A percentile compares a stretch with the other conserved stretches of the same genome.
Conservation (phyloP, 129 eudicot species). For the Mikania micrantha region DNA sequence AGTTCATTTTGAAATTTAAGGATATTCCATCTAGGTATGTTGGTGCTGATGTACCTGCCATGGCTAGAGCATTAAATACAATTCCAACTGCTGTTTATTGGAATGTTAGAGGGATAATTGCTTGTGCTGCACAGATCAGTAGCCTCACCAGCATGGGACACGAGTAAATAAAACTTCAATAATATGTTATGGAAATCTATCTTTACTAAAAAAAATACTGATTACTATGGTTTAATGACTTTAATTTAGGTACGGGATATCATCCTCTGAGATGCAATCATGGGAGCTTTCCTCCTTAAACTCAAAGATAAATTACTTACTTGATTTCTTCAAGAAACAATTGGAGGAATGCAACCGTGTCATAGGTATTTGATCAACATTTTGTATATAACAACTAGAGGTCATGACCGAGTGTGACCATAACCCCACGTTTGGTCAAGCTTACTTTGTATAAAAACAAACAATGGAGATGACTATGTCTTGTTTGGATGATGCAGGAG, state of each 20-base stretch:
- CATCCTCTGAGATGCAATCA: conserved; percentile 46
- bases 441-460: not conserved
- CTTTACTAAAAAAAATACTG: not conserved
- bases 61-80: conserved; percentile 41
- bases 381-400: conserved; percentile 2
- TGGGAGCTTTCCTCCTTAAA: conserved; percentile 64
- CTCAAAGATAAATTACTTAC: conserved; percentile 62
- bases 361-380: conserved; percentile 33
- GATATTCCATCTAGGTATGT: conserved; percentile 55
- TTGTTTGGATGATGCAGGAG: conserved; percentile 41
- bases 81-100: conserved; percentile 79
- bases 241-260: conserved; percentile 52
- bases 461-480: not conserved
- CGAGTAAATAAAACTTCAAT: conserved; percentile 43
- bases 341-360: conserved; percentile 31
- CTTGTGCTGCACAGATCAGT: conserved; percentile 56
- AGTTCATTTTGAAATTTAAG: conserved; percentile 47
- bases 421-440: not conserved
- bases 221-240: conserved; percentile 9
- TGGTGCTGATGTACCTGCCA: conserved; percentile 43
- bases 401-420: not conserved
- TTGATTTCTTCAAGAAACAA: conserved; percentile 42
- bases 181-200: not conserved
- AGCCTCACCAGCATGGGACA: conserved; percentile 65
- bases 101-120: conserved; percentile 59